phyloP scores from a whole-genome alignment of 2,329 filamentous ascomycete genomes.

The Pseudogymnoascus sp. region DNA sequence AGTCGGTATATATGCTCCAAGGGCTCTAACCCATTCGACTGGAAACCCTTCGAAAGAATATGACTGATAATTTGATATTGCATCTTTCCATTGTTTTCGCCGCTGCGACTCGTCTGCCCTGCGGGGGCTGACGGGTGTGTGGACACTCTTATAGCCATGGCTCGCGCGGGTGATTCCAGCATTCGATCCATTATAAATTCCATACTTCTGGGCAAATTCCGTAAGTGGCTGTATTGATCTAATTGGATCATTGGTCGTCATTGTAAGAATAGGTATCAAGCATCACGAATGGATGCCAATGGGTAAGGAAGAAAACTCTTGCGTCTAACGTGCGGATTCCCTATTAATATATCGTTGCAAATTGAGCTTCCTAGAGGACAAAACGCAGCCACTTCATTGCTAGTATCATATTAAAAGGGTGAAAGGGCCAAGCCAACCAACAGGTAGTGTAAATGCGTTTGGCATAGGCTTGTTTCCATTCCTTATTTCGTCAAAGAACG shows the following conservation, averaged over 20 bases:
- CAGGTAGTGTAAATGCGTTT: neutral
- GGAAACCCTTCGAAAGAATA: neutral
- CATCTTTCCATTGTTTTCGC: neutral
- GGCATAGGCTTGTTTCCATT: neutral
- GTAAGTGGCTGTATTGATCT: neutral
- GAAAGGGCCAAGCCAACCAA: too few species aligned
- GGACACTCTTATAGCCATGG: neutral
- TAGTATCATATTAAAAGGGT: neutral
- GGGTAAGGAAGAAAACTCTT: neutral
- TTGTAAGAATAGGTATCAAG: neutral
- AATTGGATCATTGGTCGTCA: neutral
- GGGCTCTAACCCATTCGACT: neutral
- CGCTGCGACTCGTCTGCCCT: neutral
- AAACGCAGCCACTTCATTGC: neutral
- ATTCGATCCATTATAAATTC: neutral
- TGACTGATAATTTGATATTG: too few species aligned
- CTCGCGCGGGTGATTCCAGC: neutral
- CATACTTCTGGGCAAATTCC: neutral
- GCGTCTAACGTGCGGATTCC: neutral
- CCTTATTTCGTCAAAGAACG: neutral
- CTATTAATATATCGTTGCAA: neutral
- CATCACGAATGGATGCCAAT: neutral
- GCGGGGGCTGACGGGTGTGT: neutral
- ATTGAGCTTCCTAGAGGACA: neutral
- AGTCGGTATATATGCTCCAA: neutral